Conservation (phyloP, 2,329 filamentous ascomycete genomes). For the Fusarium staphyleae region DNA sequence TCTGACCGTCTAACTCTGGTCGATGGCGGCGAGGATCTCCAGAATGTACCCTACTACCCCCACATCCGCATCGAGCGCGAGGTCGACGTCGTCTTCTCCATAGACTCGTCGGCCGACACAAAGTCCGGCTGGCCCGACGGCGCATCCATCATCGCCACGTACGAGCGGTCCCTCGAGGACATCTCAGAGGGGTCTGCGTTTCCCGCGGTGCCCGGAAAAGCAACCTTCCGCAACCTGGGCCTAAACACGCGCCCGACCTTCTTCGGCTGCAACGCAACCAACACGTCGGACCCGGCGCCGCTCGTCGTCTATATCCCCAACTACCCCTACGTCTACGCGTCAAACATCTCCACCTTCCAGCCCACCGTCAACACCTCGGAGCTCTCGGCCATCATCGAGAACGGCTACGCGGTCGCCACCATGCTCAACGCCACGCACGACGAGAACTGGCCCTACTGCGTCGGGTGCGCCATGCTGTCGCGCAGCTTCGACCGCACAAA, state of each 20-base stretch:
- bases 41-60: constrained; percentile 80
- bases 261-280: constrained; percentile 67
- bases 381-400: constrained; percentile 82
- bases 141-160: constrained; percentile 63
- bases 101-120: constrained; percentile 70
- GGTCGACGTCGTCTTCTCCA: constrained; percentile 69
- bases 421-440: constrained; percentile 82
- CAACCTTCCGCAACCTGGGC: constrained; percentile 64
- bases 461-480: constrained; percentile 85
- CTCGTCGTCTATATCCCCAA: constrained; percentile 85
- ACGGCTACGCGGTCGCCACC: constrained; percentile 85
- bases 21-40: constrained; percentile 79
- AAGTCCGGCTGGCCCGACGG: constrained; percentile 66
- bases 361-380: constrained; percentile 67
- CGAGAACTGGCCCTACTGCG: constrained; percentile 78
- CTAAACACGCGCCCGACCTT: constrained; percentile 68
- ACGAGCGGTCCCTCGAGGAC: constrained; percentile 57
- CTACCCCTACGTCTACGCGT: constrained; percentile 75
- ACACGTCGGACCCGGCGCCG: constrained; percentile 64
- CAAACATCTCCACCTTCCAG: constrained; percentile 83
- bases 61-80: constrained; percentile 58
- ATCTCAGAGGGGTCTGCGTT: constrained; percentile 64
- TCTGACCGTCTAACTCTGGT: constrained; percentile 71
- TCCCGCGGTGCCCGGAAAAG: constrained; percentile 62
- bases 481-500: constrained; percentile 77